Evolutionary conservation across 192 early-diverging fungal genomes (phyloP).

Genomic region (Allomyces macrogynus): DNA sequence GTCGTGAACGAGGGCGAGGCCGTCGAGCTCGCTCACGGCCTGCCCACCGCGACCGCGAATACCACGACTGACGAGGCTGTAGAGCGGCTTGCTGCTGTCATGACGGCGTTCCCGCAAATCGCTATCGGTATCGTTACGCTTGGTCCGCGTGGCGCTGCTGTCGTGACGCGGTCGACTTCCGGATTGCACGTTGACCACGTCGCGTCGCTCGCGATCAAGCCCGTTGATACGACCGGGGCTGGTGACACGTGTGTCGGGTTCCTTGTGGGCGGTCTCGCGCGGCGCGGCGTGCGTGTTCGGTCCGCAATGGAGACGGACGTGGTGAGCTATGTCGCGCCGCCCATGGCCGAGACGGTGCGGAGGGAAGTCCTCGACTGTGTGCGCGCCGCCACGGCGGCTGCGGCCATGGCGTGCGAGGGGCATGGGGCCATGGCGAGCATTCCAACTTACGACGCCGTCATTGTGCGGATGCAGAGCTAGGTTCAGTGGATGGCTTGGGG

Average conservation of each 20-base stretch:
- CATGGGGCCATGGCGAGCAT: neutral
- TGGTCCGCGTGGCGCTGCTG: neutral
- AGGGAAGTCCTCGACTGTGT: neutral
- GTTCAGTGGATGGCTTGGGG: too few species aligned
- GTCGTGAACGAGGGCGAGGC: conserved; percentile 1
- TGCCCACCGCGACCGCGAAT: neutral
- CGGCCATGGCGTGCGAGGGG: neutral
- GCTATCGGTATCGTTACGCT: neutral
- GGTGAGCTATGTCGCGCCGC: neutral
- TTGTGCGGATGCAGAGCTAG: too few species aligned
- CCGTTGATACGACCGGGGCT: neutral
- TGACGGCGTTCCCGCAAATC: neutral
- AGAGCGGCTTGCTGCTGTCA: neutral
- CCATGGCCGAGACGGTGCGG: too few species aligned
- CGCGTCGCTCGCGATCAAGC: neutral
- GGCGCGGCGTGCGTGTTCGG: neutral
- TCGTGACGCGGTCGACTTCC: neutral
- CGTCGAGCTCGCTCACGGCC: neutral
- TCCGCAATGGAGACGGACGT: neutral
- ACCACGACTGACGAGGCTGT: neutral
- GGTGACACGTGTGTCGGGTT: neutral
- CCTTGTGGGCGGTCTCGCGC: neutral
- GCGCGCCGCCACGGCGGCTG: neutral
- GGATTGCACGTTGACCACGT: neutral
- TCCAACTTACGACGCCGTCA: neutral